Conservation (phyloP, 108 stramenopile genomes). For the Fistulifera solaris region DNA sequence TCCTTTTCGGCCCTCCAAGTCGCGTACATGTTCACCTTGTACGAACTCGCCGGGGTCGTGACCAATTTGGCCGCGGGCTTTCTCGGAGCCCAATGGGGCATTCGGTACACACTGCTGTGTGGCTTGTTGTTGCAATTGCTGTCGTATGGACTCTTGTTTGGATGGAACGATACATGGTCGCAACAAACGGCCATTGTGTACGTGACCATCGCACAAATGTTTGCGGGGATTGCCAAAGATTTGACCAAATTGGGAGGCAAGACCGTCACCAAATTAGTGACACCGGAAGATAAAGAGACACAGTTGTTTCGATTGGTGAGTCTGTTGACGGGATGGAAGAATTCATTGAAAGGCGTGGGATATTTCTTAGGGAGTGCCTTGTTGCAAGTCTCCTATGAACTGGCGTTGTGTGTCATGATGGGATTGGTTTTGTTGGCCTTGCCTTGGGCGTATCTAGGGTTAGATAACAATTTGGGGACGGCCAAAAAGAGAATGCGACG, state of each 20-base stretch:
- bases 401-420: slow-evolving; percentile 79
- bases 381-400: slow-evolving; percentile 62
- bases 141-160: slow-evolving; percentile 63
- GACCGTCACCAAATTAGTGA: slow-evolving; percentile 89
- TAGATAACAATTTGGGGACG: slow-evolving; percentile 72
- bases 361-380: slow-evolving; percentile 79
- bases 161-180: slow-evolving; percentile 70
- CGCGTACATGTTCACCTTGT: slow-evolving; percentile 88
- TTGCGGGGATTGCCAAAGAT: slow-evolving; percentile 92
- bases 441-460: slow-evolving; percentile 78
- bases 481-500: slow-evolving; percentile 70
- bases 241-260: slow-evolving; percentile 91
- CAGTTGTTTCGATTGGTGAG: slow-evolving; percentile 81
- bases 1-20: slow-evolving; percentile 86
- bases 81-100: slow-evolving; percentile 82
- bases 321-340: slow-evolving; percentile 91
- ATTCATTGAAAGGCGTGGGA: slow-evolving; percentile 90
- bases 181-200: slow-evolving; percentile 61
- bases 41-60: slow-evolving; percentile 89
- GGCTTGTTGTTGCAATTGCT: slow-evolving; percentile 71
- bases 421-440: slow-evolving; percentile 70
- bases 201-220: slow-evolving; percentile 89
- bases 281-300: slow-evolving; percentile 82
- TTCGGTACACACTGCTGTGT: slow-evolving; percentile 66
- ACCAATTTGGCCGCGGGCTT: slow-evolving; percentile 90